Conservation (phyloP, 768 basidiomycete species). For the Cubamyces lactineus region DNA sequence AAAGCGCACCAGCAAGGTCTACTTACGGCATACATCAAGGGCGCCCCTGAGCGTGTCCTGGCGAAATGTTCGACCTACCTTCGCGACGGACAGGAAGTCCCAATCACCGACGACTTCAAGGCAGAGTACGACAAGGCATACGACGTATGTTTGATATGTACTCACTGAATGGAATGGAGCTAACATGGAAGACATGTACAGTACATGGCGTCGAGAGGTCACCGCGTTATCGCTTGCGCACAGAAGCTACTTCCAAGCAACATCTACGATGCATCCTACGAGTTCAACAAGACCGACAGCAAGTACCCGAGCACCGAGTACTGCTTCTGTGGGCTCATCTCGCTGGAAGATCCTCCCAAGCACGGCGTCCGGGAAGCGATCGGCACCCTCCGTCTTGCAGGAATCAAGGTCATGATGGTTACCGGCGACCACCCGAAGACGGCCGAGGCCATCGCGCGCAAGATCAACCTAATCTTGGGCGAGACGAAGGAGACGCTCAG, state of each 20-base stretch:
- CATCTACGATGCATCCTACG: constrained; percentile 47
- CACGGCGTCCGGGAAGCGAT: constrained; percentile 75
- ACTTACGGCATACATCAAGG: constrained; percentile 64
- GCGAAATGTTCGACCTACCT: constrained; percentile 65
- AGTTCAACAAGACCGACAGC: constrained; percentile 57
- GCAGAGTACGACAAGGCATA: constrained; percentile 61
- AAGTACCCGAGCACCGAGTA: constrained; percentile 59
- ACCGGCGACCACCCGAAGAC: constrained; percentile 77
- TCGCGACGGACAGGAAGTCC: constrained; percentile 49
- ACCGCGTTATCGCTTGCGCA: constrained; percentile 75
- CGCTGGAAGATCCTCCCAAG: constrained; percentile 72
- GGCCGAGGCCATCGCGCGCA: constrained; percentile 72
- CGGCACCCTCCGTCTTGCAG: constrained; percentile 68
- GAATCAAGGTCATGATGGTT: constrained; percentile 80
- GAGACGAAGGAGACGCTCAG: constrained; percentile 66
- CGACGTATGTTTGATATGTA: constrained; percentile 43
- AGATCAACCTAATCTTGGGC: constrained; percentile 70
- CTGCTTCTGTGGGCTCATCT: constrained; percentile 67
- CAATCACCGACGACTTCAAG: constrained; percentile 60
- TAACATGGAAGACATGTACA: constrained; percentile 27
- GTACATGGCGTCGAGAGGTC: constrained; percentile 81
- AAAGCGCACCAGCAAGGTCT: constrained; percentile 54
- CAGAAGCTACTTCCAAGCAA: constrained; percentile 56
- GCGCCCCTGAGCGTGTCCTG: constrained; percentile 70
- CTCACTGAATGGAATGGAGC: not conserved